Percentiles rank a stretch among this genome's conserved stretches.
These are phyloP conservation scores for Xylaria castorea DNA, from an alignment of 495 filamentous ascomycete genomes.

Conservation along the genomic window DNA sequence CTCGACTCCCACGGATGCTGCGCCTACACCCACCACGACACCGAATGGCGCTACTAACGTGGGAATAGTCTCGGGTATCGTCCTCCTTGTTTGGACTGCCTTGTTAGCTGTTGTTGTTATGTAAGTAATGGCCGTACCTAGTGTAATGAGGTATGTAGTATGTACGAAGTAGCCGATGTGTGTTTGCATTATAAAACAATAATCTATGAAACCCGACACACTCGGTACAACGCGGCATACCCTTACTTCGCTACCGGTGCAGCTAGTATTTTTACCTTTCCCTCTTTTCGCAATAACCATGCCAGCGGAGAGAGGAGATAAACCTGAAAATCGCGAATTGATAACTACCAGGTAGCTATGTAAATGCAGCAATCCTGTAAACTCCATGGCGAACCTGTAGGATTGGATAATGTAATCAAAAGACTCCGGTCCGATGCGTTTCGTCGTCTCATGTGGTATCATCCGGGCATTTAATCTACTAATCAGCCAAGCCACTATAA, in stretches of 20 bases:
- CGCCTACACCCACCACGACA: neutral
- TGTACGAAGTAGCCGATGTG: neutral
- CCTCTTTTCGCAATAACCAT: neutral
- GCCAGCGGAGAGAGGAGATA: neutral
- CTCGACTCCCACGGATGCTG: neutral
- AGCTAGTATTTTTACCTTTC: no score
- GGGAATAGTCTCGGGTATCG: neutral
- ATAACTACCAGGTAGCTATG: neutral
- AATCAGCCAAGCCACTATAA: neutral
- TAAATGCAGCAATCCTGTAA: neutral
- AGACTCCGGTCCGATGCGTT: conserved; percentile 26
- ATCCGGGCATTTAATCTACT: neutral
- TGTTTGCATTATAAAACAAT: neutral
- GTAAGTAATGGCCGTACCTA: neutral
- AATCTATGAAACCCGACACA: neutral
- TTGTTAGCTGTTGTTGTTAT: conserved; percentile 20
- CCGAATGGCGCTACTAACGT: neutral
- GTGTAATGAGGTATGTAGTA: neutral
- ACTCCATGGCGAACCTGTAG: neutral
- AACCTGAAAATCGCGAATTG: neutral
- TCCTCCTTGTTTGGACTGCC: conserved; percentile 22
- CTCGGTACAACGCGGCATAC: no score
- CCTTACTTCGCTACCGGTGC: no score
- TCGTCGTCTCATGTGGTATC: conserved; percentile 16
- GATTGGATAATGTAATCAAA: neutral